phyloP scores from a whole-genome alignment of 179 eudicot species.

The Corrigiola litoralis region DNA sequence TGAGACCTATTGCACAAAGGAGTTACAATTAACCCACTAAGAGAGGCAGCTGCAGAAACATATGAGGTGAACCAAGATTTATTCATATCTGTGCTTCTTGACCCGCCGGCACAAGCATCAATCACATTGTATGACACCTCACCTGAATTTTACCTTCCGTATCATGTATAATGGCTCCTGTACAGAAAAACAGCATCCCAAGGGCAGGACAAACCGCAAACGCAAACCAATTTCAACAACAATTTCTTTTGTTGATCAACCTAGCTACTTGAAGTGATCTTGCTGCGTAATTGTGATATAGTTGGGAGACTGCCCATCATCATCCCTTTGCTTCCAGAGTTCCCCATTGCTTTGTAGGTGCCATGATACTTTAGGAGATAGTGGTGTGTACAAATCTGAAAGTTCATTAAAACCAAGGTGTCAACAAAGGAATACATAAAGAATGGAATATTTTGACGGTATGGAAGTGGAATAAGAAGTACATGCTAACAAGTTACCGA shows the following conservation, averaged over 20 bases:
- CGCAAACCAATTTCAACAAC: neutral
- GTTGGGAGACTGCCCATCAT: slow-evolving; percentile 46
- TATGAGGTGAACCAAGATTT: neutral
- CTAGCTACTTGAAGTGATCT: slow-evolving; percentile 58
- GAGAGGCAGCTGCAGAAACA: slow-evolving; percentile 1
- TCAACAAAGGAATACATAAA: neutral
- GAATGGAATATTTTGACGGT: neutral
- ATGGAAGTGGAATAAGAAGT: no score
- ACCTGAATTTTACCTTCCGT: neutral
- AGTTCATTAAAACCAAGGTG: neutral
- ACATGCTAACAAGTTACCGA: no score
- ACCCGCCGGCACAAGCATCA: slow-evolving; percentile 1
- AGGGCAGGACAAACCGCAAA: neutral
- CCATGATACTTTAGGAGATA: slow-evolving; percentile 79
- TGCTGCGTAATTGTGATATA: slow-evolving; percentile 50
- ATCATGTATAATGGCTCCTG: slow-evolving; percentile 9
- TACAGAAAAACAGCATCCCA: slow-evolving; percentile 7
- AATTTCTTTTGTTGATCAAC: no score
- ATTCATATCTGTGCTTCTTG: neutral
- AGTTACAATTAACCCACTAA: slow-evolving; percentile 6
- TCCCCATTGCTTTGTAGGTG: slow-evolving; percentile 72
- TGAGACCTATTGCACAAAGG: slow-evolving; percentile 6
- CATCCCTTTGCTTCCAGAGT: slow-evolving; percentile 68
- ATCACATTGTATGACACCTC: neutral
- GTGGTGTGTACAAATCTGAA: slow-evolving; percentile 54